Percentiles rank a stretch among this genome's conserved stretches.
Conservation (phyloP, 192 early-diverging fungal species). For the Rhizoclosmatium sp. region DNA sequence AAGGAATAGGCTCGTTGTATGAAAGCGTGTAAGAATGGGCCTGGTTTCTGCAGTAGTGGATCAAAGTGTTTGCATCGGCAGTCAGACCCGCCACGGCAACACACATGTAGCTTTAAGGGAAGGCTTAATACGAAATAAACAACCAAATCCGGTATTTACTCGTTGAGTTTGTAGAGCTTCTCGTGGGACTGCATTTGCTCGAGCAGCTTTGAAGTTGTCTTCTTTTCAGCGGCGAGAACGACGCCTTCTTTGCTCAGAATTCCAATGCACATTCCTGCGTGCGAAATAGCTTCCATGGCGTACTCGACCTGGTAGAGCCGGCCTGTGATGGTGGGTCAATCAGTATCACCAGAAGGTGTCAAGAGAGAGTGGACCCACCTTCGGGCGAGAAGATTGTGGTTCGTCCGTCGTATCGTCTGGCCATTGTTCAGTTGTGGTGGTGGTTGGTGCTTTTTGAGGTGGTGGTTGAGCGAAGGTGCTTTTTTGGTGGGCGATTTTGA, state of each 20-base stretch:
- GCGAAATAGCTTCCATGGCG: conserved; percentile 99
- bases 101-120: conserved; percentile 73
- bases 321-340: conserved; percentile 59
- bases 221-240: conserved; percentile 96
- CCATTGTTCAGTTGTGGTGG: conserved; percentile 62
- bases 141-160: conserved; percentile 56
- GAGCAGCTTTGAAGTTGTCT: conserved; percentile 90
- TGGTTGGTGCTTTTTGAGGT: neutral
- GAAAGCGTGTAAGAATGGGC: conserved; percentile 88
- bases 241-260: conserved; percentile 92
- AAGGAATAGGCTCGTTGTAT: conserved; percentile 93
- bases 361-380: conserved; percentile 63
- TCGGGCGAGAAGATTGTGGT: conserved; percentile 99
- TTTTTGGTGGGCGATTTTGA: neutral
- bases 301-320: conserved; percentile 99
- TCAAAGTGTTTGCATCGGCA: conserved; percentile 94
- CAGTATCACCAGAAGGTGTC: conserved; percentile 3
- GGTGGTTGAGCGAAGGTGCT: neutral
- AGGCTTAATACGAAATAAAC: conserved; percentile 35
- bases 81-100: conserved; percentile 97
- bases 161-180: conserved; percentile 96
- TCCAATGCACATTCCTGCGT: conserved; percentile 94
- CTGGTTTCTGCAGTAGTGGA: conserved; percentile 84
- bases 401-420: conserved; percentile 96
- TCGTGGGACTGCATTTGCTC: conserved; percentile 86